These are phyloP conservation scores for Hypericum perforatum DNA, from an alignment of 345 rosid species.

Conservation along the genomic window DNA sequence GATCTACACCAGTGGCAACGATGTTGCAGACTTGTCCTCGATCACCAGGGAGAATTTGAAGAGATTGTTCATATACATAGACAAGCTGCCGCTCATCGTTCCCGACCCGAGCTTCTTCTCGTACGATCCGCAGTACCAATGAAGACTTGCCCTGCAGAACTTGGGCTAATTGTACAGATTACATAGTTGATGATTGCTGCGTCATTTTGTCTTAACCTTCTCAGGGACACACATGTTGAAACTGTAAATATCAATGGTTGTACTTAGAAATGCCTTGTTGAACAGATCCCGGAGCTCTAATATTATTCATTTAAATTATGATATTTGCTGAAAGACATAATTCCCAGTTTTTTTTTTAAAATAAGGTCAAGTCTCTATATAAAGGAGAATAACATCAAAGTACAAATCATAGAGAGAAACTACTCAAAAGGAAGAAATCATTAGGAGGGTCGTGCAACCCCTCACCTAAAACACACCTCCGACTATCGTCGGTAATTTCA, in stretches of 20 bases:
- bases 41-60: conserved; percentile 57
- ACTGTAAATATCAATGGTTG: conserved; percentile 10
- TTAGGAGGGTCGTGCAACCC: too few relatives aligned
- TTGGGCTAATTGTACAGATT: conserved; percentile 9
- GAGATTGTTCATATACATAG: conserved; percentile 51
- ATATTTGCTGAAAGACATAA: too few relatives aligned
- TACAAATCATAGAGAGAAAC: too few relatives aligned
- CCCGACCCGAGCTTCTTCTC: conserved; percentile 38
- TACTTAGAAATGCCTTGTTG: neutral
- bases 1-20: conserved; percentile 45
- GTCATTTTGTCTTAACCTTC: neutral
- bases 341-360: too few relatives aligned
- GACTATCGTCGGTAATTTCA: too few relatives aligned
- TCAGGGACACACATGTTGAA: conserved; percentile 1
- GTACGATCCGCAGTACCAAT: conserved; percentile 31
- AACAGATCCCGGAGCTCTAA: too few relatives aligned
- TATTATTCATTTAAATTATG: too few relatives aligned
- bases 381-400: too few relatives aligned
- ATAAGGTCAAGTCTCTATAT: too few relatives aligned
- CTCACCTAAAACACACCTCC: too few relatives aligned
- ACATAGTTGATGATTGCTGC: conserved; percentile 16
- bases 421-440: too few relatives aligned
- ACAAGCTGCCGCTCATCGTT: conserved; percentile 49
- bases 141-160: conserved; percentile 8
- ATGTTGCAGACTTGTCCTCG: conserved; percentile 37